Conservation (phyloP, 2,329 filamentous ascomycete species). For the Zasmidium cellare region DNA sequence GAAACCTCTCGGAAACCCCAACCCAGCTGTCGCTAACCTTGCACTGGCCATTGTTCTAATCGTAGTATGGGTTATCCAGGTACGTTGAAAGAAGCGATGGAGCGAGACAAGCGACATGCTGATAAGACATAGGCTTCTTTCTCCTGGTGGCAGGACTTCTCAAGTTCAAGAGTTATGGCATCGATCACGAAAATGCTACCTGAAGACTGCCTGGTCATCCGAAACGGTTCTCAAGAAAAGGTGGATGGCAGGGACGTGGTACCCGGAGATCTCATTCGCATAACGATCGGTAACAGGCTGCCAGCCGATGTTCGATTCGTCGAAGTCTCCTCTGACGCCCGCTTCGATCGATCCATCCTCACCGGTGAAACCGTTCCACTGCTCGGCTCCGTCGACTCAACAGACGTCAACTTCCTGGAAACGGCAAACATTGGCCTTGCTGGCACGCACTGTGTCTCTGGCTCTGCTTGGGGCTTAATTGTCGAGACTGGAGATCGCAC, state of each 20-base stretch:
- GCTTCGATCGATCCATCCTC: conserved; percentile 71
- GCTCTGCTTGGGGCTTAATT: conserved; percentile 65
- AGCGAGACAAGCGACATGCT: too few relatives aligned
- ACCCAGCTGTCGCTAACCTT: conserved; percentile 65
- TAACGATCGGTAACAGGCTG: conserved; percentile 72
- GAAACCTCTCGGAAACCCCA: conserved; percentile 59
- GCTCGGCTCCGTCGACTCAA: conserved; percentile 63
- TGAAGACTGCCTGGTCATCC: conserved; percentile 65
- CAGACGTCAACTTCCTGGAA: conserved; percentile 73
- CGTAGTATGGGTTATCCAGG: conserved; percentile 65
- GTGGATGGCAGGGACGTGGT: conserved; percentile 57
- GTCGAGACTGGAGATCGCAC: conserved; percentile 72
- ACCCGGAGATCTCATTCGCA: conserved; percentile 67
- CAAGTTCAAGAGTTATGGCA: conserved; percentile 70
- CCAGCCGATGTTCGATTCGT: conserved; percentile 73
- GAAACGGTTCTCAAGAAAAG: conserved; percentile 53
- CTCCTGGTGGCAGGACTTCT: conserved; percentile 70
- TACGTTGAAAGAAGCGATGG: too few relatives aligned
- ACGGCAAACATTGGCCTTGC: conserved; percentile 75
- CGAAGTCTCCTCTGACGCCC: conserved; percentile 66
- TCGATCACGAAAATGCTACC: conserved; percentile 81
- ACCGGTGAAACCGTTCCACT: conserved; percentile 66
- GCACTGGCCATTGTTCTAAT: conserved; percentile 73
- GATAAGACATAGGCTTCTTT: too few relatives aligned
- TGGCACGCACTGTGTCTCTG: conserved; percentile 75